Base-by-base conservation (phyloP, 2,329 filamentous ascomycete species). In the Clonostachys rhizophaga region DNA sequence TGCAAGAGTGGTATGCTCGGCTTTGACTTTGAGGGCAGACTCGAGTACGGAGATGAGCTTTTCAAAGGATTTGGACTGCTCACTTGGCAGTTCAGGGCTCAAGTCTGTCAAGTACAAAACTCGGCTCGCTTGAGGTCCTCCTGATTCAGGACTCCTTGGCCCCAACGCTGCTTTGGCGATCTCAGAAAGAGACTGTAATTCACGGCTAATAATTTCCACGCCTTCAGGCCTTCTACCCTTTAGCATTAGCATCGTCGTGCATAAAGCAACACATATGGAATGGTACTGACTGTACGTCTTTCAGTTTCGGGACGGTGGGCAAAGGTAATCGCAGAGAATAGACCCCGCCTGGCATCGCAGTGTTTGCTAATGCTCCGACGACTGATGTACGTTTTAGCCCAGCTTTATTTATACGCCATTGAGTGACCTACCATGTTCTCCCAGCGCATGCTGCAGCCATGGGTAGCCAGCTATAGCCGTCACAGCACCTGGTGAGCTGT, bases 371-470 rank as follows among this genome's bases (percentile, higher is more conserved):
- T n/a, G 54, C 55, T 3, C 56, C 56, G 17, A 61, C 50, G 45
- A 42, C 47, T 54, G 24, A 8, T 10, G 24, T 30, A 30, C 24
- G 16, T 30, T 30, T 30, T 30, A 30, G 24, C 24, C 24, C 24
- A 30, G 9, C 10, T 9, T 30, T 30, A 30, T 30, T 30, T 9
- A 30, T 30, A 30, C 9, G 4, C 9, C 24, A 9, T 30, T 30
- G 24, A 30, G 9, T 3, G 24, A 30, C 24, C 9, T 10, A 30
- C 24, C 49, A 52, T 68, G 66, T 47, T 71, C 43, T 2, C 61
- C 62, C 47, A 71, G 50, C 3, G 68, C 60, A 20, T 61, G 47
- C 33, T 65, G 59, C 5, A 76, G 46, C 71, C 71, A 76, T 5
- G 62, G 53, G 48, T 75, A 75, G 1, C 62, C 61, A 12, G 63